Conservation (phyloP, 148 eudicot species). For the Fagopyrum tataricum region DNA sequence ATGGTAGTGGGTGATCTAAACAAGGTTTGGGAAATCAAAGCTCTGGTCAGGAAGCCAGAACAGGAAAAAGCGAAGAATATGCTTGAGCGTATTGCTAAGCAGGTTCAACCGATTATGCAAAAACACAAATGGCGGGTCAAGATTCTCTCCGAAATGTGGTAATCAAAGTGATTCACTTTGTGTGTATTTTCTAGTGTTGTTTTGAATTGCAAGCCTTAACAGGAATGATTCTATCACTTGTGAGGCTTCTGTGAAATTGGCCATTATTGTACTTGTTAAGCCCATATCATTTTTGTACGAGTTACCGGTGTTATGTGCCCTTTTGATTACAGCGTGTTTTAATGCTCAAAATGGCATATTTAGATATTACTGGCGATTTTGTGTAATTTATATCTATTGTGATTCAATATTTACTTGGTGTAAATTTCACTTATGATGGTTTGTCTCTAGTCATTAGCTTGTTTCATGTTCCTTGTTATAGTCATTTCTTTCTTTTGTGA, state of each 20-base stretch:
- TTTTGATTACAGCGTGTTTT: background rate
- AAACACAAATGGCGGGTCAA: conserved; percentile 88
- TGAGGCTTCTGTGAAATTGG: background rate
- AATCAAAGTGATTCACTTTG: background rate
- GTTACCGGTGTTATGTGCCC: background rate
- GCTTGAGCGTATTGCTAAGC: conserved; percentile 68
- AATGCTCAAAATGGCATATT: background rate
- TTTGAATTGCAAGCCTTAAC: background rate
- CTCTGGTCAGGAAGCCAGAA: conserved; percentile 50
- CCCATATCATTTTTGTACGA: background rate
- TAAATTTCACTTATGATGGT: background rate
- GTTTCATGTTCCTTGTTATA: no score
- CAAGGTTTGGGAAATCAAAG: conserved; percentile 91
- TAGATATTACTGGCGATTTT: background rate
- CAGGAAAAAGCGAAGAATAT: conserved; percentile 61
- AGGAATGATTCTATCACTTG: background rate
- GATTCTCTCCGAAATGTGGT: conserved; percentile 82
- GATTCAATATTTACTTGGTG: background rate
- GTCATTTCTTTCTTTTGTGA: no score
- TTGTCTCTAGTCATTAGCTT: background rate
- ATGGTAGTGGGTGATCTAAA: conserved; percentile 63
- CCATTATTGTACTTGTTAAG: background rate
- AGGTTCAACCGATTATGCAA: conserved; percentile 90
- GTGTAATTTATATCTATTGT: background rate
- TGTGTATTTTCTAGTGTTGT: background rate